Conservation (phyloP, 2,329 filamentous ascomycete genomes). For the Emmonsiellopsis sp. region DNA sequence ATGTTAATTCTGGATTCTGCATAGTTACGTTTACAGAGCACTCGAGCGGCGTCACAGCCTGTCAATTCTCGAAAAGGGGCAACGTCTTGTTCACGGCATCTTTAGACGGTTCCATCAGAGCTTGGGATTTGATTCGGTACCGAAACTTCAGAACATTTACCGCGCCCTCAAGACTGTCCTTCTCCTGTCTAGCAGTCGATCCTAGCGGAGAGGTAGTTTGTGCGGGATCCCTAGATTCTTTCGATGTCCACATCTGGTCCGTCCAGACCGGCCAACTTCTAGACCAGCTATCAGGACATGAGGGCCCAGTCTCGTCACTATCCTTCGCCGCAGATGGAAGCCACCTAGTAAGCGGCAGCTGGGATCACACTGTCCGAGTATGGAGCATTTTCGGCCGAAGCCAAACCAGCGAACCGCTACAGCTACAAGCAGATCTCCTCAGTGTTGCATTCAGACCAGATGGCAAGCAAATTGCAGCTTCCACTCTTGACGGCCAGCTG, state of each 20-base stretch:
- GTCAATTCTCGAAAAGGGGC: constrained; percentile 88
- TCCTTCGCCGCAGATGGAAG: constrained; percentile 82
- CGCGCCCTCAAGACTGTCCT: constrained; percentile 80
- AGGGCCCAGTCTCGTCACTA: constrained; percentile 82
- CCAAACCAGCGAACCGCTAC: constrained; percentile 88
- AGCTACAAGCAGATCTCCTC: constrained; percentile 83
- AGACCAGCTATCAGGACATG: constrained; percentile 82
- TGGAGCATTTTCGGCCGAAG: constrained; percentile 94
- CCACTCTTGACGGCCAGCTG: constrained; percentile 84
- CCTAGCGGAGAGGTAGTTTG: constrained; percentile 94
- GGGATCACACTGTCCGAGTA: constrained; percentile 90
- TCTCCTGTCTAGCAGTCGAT: constrained; percentile 92
- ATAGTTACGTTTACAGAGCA: constrained; percentile 98
- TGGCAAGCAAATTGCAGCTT: constrained; percentile 80
- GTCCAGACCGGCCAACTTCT: constrained; percentile 95
- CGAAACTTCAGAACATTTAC: constrained; percentile 97
- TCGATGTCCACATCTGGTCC: constrained; percentile 96
- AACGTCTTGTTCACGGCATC: constrained; percentile 95
- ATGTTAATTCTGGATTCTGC: constrained; percentile 91
- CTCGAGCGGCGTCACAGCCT: constrained; percentile 81
- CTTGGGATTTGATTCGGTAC: constrained; percentile 93
- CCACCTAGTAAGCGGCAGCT: constrained; percentile 80
- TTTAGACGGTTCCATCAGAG: constrained; percentile 84
- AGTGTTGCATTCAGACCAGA: constrained; percentile 82
- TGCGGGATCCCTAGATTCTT: constrained; percentile 88